Evolutionary conservation across 495 filamentous ascomycete species (phyloP).

Genomic region (Aspergillus wentii): DNA sequence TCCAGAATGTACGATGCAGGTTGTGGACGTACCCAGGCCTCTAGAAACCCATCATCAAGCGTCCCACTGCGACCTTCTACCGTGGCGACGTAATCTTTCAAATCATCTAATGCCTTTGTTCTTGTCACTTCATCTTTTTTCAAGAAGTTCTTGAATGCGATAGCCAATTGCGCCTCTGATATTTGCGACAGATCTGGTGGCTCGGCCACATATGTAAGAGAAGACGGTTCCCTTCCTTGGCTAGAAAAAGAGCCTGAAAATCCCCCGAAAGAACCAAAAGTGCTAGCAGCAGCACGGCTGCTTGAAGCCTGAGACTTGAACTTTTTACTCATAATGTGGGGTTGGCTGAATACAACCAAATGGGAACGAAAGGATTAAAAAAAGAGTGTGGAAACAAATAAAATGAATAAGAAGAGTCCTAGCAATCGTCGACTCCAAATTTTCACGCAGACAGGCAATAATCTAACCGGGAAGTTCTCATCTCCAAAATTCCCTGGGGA

Average conservation of each 20-base stretch:
- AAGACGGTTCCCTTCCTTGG: constrained; percentile 47
- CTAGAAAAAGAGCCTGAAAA: constrained; percentile 41
- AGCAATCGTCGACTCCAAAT: not conserved
- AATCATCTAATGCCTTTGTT: constrained; percentile 85
- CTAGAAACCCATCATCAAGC: constrained; percentile 70
- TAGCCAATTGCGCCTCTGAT: constrained; percentile 72
- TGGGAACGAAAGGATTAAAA: constrained; percentile 4
- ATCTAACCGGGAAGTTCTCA: too few relatives aligned
- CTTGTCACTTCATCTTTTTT: constrained; percentile 95
- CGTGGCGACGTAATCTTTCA: constrained; percentile 58
- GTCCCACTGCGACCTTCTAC: constrained; percentile 43
- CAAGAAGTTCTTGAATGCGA: constrained; percentile 83
- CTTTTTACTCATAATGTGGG: constrained; percentile 61
- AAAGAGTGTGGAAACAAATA: not conserved
- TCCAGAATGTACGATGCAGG: constrained; percentile 2
- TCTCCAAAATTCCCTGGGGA: not conserved
- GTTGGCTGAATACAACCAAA: constrained; percentile 20
- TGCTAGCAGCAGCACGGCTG: constrained; percentile 54
- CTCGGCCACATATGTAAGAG: constrained; percentile 78
- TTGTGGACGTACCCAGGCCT: constrained; percentile 72
- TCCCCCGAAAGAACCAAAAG: constrained; percentile 43
- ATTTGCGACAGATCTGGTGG: constrained; percentile 77
- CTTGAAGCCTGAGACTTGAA: constrained; percentile 71
- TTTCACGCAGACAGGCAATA: not conserved
- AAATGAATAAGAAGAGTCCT: not conserved